Evolutionary conservation across 257 asterid species (phyloP), one percentile per base, ranked within the genome.

Genomic region (Solanum pennellii): DNA sequence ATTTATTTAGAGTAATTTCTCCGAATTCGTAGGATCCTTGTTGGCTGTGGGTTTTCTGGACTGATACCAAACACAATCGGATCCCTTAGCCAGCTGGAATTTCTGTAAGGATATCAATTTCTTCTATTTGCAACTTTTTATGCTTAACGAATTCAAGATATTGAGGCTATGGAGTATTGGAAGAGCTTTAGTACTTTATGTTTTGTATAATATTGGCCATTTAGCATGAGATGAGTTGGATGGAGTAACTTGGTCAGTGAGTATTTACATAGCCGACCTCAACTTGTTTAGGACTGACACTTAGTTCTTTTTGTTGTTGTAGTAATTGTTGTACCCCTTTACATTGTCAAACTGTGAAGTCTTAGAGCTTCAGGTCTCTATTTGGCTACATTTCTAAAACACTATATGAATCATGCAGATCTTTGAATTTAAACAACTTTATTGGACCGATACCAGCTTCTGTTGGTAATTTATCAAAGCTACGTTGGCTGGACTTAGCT

Each of bases 21-120:
- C 20, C 44, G 83, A 49, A 66, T 20, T 80, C 87, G 89, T 94
- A 97, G 98, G 89, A 89, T 91, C 83, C 93, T 95, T 9, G 92
- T 92, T 60, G 98, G 98, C n/a, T 95, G 99, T 69, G 92, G 98
- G 84, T 97, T 97, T 90, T 86, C 90, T 42, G 98, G 98, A 86
- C 83, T 29, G 9, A 93, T 96, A 87, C 99, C 99, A 4, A 25
- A 91, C 80, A 88, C 96, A 18, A 92, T 97, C 39, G 99, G 99
- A 88, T 92, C 95, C 82, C 91, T 97, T 39, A 89, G 86, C 76
- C 89, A 91, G 83, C 91, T 97, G 88, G 89, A 83, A 83, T 92
- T 29, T 88, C 91, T 97, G 99, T 97, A 93, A 95, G 98, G 31
- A 88, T 73, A 82, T 83, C 23, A 41, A 23, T 27, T 49, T 29